Base-by-base conservation (phyloP, 805 yeast species). In the Myxozyma melibiosi region DNA sequence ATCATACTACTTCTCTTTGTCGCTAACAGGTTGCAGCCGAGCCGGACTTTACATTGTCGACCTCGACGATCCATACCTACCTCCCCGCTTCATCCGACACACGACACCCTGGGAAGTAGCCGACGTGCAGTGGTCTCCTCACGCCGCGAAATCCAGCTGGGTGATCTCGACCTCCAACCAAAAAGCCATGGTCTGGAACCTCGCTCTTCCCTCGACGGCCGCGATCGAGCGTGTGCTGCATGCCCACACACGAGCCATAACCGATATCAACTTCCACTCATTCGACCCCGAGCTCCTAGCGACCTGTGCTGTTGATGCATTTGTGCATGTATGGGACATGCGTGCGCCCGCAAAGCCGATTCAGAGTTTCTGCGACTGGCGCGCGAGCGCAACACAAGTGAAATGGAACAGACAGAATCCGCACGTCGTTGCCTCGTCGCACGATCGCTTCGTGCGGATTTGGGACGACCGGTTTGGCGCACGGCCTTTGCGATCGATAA, bases 61-160 rank as follows among this genome's bases (percentile, higher is more conserved):
- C 72, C 73, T 94, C 40, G 96, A 92, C 67, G 97, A 94, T 70
- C 99, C 98, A 0, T 92, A 89, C 72, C 83, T 92, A 0, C 90
- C 96, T 0, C 99, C 99, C 0, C 76, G 99, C 57, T 90, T 95
- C 91, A 79, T 94, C 14, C 95, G 85, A 53, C 97, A 94, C 68
- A 78, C 84, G 34, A 92, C 97, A 0, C 84, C 96, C 0, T 94
- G 98, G 98, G 98, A 94, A 71, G 99, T 94, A 2, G 97, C 99
- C 0, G 97, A 92, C 70, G 97, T 92, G 1, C 98, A 94, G 71
- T 94, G 99, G 98, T 88, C 95, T 2, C 97, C 97, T 0, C 97
- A 94, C 69, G 77, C 80, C 4, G 79, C 84, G 1, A 88, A 88
- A 63, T 92, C 96, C 0, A 78, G 86, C 4, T 91, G 97, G 96